Evolutionary conservation across 2,329 filamentous ascomycete genomes (phyloP).

Genomic region (Neofusicoccum laricinum): DNA sequence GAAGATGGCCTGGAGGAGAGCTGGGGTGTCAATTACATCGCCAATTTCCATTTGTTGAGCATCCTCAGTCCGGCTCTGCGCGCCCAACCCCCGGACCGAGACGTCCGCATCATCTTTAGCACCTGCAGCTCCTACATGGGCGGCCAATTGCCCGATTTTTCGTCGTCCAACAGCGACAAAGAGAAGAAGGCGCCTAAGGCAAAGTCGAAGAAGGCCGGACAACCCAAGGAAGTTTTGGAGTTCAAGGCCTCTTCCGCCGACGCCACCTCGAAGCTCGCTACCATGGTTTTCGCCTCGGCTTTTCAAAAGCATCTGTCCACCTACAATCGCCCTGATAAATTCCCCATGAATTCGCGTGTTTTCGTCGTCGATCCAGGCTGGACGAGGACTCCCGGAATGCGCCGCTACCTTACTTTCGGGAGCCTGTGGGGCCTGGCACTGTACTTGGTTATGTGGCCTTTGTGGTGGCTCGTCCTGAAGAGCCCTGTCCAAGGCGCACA

Average conservation of each 20-base stretch:
- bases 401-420: slow-evolving; percentile 82
- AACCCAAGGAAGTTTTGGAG: slow-evolving; percentile 25
- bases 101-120: slow-evolving; percentile 82
- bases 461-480: slow-evolving; percentile 88
- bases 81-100: slow-evolving; percentile 88
- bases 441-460: slow-evolving; percentile 73
- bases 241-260: slow-evolving; percentile 47
- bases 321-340: slow-evolving; percentile 78
- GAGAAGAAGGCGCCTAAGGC: slow-evolving; percentile 50
- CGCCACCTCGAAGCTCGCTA: slow-evolving; percentile 60
- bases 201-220: slow-evolving; percentile 17
- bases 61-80: slow-evolving; percentile 88
- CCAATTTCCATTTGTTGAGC: slow-evolving; percentile 91
- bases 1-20: slow-evolving; percentile 80
- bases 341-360: slow-evolving; percentile 79
- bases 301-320: slow-evolving; percentile 89
- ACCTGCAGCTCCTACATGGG: slow-evolving; percentile 88
- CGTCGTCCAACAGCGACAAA: slow-evolving; percentile 42
- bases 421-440: slow-evolving; percentile 74
- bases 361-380: slow-evolving; percentile 85
- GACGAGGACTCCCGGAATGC: slow-evolving; percentile 79
- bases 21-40: slow-evolving; percentile 93
- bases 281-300: slow-evolving; percentile 84
- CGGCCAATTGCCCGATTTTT: slow-evolving; percentile 63
- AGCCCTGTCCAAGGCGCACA: slow-evolving; percentile 80